Percentiles rank a stretch among this genome's conserved stretches.
Evolutionary conservation across 257 asterid genomes (phyloP).

Genomic region (Solanum verrucosum): DNA sequence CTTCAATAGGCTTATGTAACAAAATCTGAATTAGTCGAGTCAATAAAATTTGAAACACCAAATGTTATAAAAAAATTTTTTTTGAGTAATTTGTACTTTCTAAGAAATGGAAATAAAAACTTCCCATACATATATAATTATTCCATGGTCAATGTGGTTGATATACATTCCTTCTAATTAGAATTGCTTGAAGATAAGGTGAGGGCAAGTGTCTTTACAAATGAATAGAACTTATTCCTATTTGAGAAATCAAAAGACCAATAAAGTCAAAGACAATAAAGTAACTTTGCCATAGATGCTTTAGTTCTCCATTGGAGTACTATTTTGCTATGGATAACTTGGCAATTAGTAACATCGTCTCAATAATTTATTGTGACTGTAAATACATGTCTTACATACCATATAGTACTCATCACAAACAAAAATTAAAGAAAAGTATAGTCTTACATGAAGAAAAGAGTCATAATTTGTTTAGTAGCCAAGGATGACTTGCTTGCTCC

Average conservation of each 20-base stretch:
- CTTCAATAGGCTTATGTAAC: not conserved
- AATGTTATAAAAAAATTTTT: not conserved
- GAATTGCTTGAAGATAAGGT: not conserved
- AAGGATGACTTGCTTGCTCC: not conserved
- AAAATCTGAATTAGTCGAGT: not conserved
- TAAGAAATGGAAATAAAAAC: not conserved
- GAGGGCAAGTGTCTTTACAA: not conserved
- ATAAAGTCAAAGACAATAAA: not conserved
- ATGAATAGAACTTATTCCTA: not conserved
- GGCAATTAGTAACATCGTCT: not conserved
- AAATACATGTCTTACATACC: not conserved
- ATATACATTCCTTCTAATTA: not conserved
- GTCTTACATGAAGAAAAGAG: not conserved
- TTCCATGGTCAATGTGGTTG: not conserved
- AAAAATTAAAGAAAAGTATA: not conserved
- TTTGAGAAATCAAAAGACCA: not conserved
- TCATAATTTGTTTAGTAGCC: not conserved
- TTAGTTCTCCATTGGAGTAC: not conserved
- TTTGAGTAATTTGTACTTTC: not conserved
- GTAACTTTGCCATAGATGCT: not conserved
- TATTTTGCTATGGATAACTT: not conserved
- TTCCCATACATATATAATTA: not conserved
- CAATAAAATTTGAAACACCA: not conserved
- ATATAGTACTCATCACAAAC: not conserved
- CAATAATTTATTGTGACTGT: not conserved